Conservation (phyloP, 345 rosid species). For the Corymbia maculata region DNA sequence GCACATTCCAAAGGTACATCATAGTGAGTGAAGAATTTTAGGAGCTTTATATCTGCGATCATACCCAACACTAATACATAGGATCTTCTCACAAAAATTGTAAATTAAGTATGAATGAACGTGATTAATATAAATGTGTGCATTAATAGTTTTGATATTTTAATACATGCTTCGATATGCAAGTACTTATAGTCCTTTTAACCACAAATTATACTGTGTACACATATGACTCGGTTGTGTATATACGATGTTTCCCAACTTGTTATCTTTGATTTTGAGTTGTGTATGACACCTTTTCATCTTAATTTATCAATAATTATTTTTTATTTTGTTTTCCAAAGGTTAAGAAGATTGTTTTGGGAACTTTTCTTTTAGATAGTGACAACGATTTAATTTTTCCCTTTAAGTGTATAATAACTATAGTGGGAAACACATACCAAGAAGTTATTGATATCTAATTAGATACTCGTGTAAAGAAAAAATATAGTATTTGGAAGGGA, state of each 20-base stretch:
- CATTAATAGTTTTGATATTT: background rate
- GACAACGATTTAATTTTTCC: background rate
- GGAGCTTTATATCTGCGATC: background rate
- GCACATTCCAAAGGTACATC: background rate
- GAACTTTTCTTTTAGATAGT: background rate
- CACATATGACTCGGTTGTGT: background rate
- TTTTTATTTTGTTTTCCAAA: background rate
- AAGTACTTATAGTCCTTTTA: background rate
- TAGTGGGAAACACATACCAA: background rate
- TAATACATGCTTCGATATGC: background rate
- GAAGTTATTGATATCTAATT: background rate
- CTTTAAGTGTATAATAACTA: background rate
- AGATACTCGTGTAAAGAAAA: background rate
- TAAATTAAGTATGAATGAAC: background rate
- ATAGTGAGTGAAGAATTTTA: background rate
- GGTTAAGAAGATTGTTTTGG: background rate
- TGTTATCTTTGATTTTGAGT: background rate
- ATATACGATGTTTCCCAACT: background rate
- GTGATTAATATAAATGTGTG: background rate
- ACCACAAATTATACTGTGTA: background rate
- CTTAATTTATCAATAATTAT: background rate
- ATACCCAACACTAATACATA: background rate
- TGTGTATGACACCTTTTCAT: background rate
- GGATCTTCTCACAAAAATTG: background rate
- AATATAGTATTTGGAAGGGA: background rate